A percentile compares a stretch with the other conserved stretches of the same genome.
These are phyloP conservation scores for Flueggea neowawraea DNA, from an alignment of 441 rosid genomes.

Conservation along the genomic window DNA sequence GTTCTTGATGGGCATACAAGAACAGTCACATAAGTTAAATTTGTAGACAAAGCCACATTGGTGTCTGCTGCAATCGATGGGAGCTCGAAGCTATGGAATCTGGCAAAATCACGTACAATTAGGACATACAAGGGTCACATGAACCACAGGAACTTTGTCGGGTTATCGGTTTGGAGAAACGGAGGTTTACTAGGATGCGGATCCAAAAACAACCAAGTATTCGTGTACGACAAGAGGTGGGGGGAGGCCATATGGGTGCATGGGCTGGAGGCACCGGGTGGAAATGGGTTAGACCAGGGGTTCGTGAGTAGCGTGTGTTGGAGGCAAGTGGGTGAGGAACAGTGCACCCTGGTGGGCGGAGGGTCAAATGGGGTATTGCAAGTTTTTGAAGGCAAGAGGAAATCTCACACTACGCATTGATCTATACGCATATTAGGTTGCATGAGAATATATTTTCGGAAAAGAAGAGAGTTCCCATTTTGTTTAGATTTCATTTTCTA, in stretches of 20 bases:
- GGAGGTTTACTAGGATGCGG: conserved; percentile 82
- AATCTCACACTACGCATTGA: not conserved
- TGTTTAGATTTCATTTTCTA: too few species aligned
- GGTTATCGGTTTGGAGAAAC: conserved; percentile 70
- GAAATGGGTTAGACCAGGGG: conserved; percentile 17
- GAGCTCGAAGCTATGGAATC: conserved; percentile 62
- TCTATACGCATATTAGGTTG: too few species aligned
- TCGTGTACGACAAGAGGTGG: conserved; percentile 80
- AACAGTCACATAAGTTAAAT: conserved; percentile 67
- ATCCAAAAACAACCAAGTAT: conserved; percentile 67
- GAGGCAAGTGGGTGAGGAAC: conserved; percentile 59
- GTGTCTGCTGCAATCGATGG: conserved; percentile 70
- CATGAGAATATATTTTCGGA: too few species aligned
- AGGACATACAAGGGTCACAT: conserved; percentile 70
- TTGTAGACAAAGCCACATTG: conserved; percentile 36
- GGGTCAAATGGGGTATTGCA: conserved; percentile 76
- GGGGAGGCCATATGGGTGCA: conserved; percentile 71
- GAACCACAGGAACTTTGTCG: conserved; percentile 68
- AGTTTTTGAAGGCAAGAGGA: conserved; percentile 47
- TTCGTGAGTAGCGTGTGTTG: conserved; percentile 80
- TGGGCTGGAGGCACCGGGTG: conserved; percentile 33
- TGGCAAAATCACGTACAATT: conserved; percentile 20
- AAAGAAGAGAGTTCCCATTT: too few species aligned
- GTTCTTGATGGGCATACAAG: conserved; percentile 58
- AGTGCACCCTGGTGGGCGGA: conserved; percentile 68